Base-by-base conservation (phyloP, 257 asterid genomes). In the Gentiana dahurica region DNA sequence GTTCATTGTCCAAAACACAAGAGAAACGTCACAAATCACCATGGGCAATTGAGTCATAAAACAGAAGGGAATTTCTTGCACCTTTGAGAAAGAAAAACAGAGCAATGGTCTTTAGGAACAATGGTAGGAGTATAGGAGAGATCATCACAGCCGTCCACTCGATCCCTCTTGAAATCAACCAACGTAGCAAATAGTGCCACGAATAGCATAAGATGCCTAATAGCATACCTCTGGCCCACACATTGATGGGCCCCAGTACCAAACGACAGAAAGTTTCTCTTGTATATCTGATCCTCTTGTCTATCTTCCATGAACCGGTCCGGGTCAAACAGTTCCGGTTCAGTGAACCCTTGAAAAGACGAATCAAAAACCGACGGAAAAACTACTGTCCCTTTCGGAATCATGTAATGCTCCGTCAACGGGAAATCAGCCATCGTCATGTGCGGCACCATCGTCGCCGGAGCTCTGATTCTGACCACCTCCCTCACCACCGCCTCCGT, bases 181-280 rank as follows among this genome's bases (percentile, higher is more conserved):
- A 82, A 54, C 6, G 78, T 67, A 12, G 83, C 72, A 41, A 87
- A 81, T 80, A 84, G 55, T 0, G 89, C 95, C 8, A 90, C 73
- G 69, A 90, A 84, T 3, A 90, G 65, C 84, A 74, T 75, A 60
- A 87, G 68, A 34, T 87, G 95, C 47, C 82, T 91, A 0, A 84
- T 65, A 0, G 96, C 98, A 44, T 91, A 91, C 79, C 84, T 82
- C 81, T 87, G 96, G 12, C 98, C 98, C 75, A 87, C 92, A 51
- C 98, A 91, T 51, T 76, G 89, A 66, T 91, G 96, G 77, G 96
- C 55, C 75, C 98, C 98, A n/a, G 98, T 94, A n/a, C 98, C 98
- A 8, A 87, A 91, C 0, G 83, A 95, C 1, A 91, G 73, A 62
- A 60, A 91, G 66, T 87, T 87, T 76, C 70, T 79, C 67, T 77